A percentile compares a stretch with the other conserved stretches of the same genome.
Conservation (phyloP, 768 basidiomycete genomes). For the Coprinopsis cinerea region DNA sequence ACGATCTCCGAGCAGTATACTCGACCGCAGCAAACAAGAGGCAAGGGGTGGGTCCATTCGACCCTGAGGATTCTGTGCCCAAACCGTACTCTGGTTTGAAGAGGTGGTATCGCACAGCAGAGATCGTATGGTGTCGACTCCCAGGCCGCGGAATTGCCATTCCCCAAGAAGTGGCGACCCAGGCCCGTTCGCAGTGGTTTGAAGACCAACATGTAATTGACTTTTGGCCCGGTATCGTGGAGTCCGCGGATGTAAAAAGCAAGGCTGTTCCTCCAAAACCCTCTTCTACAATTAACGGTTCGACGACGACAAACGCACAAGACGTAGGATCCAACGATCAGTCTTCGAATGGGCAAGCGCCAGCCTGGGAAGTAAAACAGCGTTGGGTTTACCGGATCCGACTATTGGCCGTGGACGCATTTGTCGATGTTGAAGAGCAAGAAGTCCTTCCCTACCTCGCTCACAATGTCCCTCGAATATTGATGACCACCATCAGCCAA, state of each 20-base stretch:
- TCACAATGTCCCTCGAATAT: conserved; percentile 45
- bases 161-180: neutral
- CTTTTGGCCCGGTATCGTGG: conserved; percentile 12
- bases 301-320: conserved; percentile 1
- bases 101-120: conserved; percentile 23
- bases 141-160: neutral
- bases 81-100: conserved; percentile 21
- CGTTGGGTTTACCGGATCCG: conserved; percentile 62
- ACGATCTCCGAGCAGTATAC: conserved; percentile 57
- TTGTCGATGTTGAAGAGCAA: conserved; percentile 44
- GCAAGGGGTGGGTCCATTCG: conserved; percentile 4
- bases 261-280: conserved; percentile 3
- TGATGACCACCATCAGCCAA: conserved; percentile 44
- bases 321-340: conserved; percentile 18
- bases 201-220: conserved; percentile 5
- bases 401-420: conserved; percentile 52
- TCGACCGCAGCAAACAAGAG: conserved; percentile 33
- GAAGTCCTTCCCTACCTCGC: conserved; percentile 74
- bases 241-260: conserved; percentile 8
- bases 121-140: conserved; percentile 12
- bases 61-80: neutral
- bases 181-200: conserved; percentile 1
- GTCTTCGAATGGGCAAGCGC: too few relatives aligned
- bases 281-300: neutral
- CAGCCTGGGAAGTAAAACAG: conserved; percentile 57